Evolutionary conservation across 441 rosid species (phyloP), one percentile per base, ranked within the genome.

Genomic region (Adansonia madagascariensis): DNA sequence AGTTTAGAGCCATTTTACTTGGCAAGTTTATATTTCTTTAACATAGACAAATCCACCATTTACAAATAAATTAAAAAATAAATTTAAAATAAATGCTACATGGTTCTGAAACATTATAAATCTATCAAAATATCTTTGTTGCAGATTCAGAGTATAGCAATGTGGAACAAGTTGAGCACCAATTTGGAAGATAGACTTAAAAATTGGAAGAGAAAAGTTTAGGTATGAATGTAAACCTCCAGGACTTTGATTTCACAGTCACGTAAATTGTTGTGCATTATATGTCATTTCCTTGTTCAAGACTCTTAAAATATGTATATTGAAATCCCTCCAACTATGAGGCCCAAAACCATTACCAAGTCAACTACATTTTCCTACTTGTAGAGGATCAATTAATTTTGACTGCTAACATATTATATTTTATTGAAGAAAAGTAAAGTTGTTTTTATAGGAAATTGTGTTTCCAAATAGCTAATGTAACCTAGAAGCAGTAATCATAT

Each of bases 231-330:
- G 41, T 0, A 43, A 79, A 92, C 98, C 97, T 94, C 86, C 97
- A 94, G 92, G 80, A 94, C 97, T 88, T 94, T 88, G 77, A 83
- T 65, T 81, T 94, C 98, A 57, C 92, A 92, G 89, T 94, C 94
- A 50, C 95, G 94, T 52, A 94, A 82, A 24, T 24, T 24, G 27
- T 77, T 92, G 98, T 75, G 91, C 94, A 61, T 95, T 95, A 67
- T 94, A 91, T 2, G 97, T 94, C 97, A 94, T 94, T 83, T 94
- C 98, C 86, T 94, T 94, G 88, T 91, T 94, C n/a, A 93, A 90
- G 46, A 94, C 98, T 78, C 98, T 86, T 24, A 24, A 75, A 94
- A 92, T 81, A 94, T 86, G 67, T 92, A 94, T 14, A 94, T 94
- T 2, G 91, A 90, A 70, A 94, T 90, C 98, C 98, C 91, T 82